phyloP scores from a whole-genome alignment of 2,329 filamentous ascomycete species.

The Dactylellina parvicollis region DNA sequence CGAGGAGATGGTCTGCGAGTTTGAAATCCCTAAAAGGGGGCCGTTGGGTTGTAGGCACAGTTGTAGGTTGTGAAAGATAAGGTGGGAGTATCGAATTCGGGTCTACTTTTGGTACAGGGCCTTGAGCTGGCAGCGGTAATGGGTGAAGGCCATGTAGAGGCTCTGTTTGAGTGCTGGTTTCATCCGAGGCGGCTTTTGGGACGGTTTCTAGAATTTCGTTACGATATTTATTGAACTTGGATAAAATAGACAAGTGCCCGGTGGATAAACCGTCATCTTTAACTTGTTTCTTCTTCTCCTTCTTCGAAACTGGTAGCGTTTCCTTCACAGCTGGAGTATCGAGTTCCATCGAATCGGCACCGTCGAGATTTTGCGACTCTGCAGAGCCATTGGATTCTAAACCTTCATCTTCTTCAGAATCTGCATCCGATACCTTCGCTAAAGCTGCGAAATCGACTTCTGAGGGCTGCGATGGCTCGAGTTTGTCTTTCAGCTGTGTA shows the following conservation, averaged over 20 bases:
- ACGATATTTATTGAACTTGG: conserved; percentile 52
- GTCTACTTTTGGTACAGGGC: conserved; percentile 46
- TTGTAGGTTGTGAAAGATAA: conserved; percentile 56
- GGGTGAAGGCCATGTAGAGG: conserved; percentile 56
- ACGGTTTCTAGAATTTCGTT: conserved; percentile 7
- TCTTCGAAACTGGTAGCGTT: not conserved
- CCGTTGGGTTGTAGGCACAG: conserved; percentile 53
- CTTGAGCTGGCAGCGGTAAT: conserved; percentile 56
- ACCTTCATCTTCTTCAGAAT: not conserved
- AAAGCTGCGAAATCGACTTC: conserved; percentile 24
- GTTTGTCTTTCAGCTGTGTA: not conserved
- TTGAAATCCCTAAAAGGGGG: conserved; percentile 54
- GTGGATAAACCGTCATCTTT: conserved; percentile 27
- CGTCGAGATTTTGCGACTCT: not conserved
- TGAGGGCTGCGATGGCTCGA: not conserved
- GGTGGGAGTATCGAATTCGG: conserved; percentile 55
- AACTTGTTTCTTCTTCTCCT: conserved; percentile 5
- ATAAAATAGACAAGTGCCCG: conserved; percentile 50
- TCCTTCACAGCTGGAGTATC: not conserved
- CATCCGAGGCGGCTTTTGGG: conserved; percentile 7
- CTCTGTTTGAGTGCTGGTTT: not conserved
- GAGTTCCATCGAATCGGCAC: conserved; percentile 7
- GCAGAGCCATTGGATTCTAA: not conserved
- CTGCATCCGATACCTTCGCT: not conserved
- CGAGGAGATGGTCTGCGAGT: conserved; percentile 52